A percentile compares a stretch with the other conserved stretches of the same genome.
These are phyloP conservation scores for Hypoxylon fragiforme DNA, from an alignment of 495 filamentous ascomycete species.

Conservation along the genomic window DNA sequence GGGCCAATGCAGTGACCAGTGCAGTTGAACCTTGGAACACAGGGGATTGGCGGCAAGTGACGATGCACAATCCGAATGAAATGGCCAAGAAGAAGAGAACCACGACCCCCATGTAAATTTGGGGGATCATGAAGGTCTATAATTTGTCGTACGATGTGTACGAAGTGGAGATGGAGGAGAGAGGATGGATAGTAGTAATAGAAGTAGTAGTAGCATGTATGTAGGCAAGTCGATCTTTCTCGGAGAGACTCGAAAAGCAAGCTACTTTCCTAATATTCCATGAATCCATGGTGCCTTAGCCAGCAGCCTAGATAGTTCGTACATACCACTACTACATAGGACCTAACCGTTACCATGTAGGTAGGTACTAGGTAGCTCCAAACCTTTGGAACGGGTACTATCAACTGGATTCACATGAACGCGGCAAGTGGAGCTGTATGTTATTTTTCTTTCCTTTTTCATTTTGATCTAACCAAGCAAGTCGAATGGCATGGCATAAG, in stretches of 20 bases:
- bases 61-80: slow-evolving; percentile 18
- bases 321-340: no score
- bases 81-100: slow-evolving; percentile 27
- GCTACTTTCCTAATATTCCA: no score
- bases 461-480: no score
- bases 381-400: slow-evolving; percentile 27
- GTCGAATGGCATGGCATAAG: slow-evolving; percentile 7
- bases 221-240: no score
- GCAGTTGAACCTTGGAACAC: slow-evolving; percentile 28
- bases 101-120: slow-evolving; percentile 26
- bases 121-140: slow-evolving; percentile 28
- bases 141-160: slow-evolving; percentile 75
- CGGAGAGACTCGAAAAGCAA: slow-evolving; percentile 26
- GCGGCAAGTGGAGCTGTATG: slow-evolving; percentile 26
- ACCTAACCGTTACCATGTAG: no score
- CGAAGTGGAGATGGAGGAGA: slow-evolving; percentile 65
- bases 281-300: no score
- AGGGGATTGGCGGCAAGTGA: slow-evolving; percentile 21
- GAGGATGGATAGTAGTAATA: no score
- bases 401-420: slow-evolving; percentile 31
- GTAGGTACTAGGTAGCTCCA: no score
- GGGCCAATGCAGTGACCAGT: no score
- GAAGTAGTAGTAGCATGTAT: no score
- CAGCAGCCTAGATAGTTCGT: no score
- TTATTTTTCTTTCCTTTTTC: slow-evolving; percentile 1